Conservation (phyloP, 2,329 filamentous ascomycete genomes). For the Dactylellina drechsleri region DNA sequence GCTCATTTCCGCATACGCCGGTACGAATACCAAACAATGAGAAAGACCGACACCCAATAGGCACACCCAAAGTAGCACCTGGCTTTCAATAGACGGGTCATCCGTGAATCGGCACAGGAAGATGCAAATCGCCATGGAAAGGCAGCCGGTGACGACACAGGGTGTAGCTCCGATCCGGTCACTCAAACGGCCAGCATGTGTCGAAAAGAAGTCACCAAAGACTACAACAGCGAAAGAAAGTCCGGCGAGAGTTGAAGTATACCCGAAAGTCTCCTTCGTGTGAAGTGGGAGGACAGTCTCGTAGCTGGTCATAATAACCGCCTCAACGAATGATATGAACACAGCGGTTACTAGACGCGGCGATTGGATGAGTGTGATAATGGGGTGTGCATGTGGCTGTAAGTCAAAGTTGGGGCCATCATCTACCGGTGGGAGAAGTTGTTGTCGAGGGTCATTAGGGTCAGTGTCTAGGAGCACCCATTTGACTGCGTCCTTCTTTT, state of each 20-base stretch:
- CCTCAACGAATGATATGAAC: constrained; percentile 45
- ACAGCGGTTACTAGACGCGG: constrained; percentile 51
- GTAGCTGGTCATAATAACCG: constrained; percentile 50
- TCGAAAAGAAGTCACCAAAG: constrained; percentile 52
- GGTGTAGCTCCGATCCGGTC: constrained; percentile 46
- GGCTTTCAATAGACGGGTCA: constrained; percentile 19
- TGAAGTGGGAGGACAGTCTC: constrained; percentile 53
- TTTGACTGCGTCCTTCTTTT: constrained; percentile 52
- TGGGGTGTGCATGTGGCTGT: constrained; percentile 40
- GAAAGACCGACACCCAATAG: constrained; percentile 39
- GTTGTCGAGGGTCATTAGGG: constrained; percentile 36
- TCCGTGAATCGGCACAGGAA: constrained; percentile 32
- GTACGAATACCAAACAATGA: constrained; percentile 48
- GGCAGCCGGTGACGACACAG: constrained; percentile 36
- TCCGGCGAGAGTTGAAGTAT: constrained; percentile 48
- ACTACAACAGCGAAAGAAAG: constrained; percentile 48
- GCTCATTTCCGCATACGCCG: constrained; percentile 49
- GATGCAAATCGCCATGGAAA: constrained; percentile 12
- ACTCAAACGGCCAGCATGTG: constrained; percentile 46
- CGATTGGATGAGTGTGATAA: constrained; percentile 39
- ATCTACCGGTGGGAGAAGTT: constrained; percentile 28
- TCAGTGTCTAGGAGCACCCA: constrained; percentile 44
- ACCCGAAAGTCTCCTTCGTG: constrained; percentile 50
- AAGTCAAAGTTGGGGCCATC: constrained; percentile 46
- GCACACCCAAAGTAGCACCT: constrained; percentile 43